Evolutionary conservation across 768 basidiomycete genomes (phyloP), one percentile per base, ranked within the genome.

Genomic region (Guyanaporus albipodus): DNA sequence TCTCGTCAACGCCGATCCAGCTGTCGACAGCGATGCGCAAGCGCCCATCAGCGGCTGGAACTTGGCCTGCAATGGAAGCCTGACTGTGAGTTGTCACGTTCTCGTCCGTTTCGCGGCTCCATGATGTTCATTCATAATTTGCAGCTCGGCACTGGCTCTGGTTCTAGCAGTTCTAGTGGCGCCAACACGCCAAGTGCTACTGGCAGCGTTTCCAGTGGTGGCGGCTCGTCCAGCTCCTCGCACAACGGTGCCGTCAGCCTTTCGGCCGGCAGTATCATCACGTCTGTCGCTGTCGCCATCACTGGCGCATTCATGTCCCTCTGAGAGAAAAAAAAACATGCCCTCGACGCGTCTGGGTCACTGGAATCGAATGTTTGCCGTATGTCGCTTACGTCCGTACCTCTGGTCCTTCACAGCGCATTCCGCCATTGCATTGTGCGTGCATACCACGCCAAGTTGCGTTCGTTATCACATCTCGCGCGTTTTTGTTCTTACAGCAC

Each of bases 71-170:
- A 11, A n/a, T 26, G 58, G 55, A 9, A 29, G 7, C 32, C 38
- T 65, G 33, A 29, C 57, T 24, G 61, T 64, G 14, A 7, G 61
- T 54, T 14, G 31, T n/a, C 31, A 15, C 8, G 6, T 18, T 10
- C 1, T 33, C 2, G 8, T 2, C 17, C 9, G 0, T n/a, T 29
- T 24, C 2, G 2, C 9, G 4, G n/a, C n/a, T n/a, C n/a, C n/a
- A n/a, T n/a, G n/a, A n/a, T n/a, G n/a, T n/a, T n/a, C n/a, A n/a
- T n/a, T n/a, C n/a, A n/a, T n/a, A n/a, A n/a, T 28, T 2, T n/a
- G 21, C 44, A 60, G 58, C 47, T 59, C 31, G 23, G n/a, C 36
- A 10, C 43, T 21, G 40, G 53, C 8, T 55, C 50, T 38, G 12
- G 32, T 26, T 26, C 38, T 9, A 28, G 53, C 22, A 4, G 49